Evolutionary conservation across 805 yeast species (phyloP).

Genomic region (Suhomyces xylopsoci): DNA sequence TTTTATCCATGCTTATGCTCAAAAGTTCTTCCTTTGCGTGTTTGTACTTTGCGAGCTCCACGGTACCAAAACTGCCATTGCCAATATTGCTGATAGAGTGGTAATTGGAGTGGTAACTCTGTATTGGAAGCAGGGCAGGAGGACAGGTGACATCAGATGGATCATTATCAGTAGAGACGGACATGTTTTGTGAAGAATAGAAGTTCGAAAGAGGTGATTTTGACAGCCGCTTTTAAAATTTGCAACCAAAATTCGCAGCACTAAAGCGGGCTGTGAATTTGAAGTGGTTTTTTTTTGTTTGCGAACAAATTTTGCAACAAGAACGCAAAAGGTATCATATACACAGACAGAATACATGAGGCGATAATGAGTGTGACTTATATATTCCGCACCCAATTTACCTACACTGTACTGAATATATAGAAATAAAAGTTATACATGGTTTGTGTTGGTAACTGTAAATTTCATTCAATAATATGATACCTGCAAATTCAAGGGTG

Average conservation of each 20-base stretch:
- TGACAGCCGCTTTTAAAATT: background rate
- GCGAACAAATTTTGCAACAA: background rate
- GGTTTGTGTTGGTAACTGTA: too few species aligned
- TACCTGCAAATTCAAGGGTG: too few species aligned
- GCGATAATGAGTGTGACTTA: background rate
- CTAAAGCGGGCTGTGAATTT: background rate
- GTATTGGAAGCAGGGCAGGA: slow-evolving; percentile 8
- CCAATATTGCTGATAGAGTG: slow-evolving; percentile 56
- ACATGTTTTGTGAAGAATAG: background rate
- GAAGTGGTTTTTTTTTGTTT: background rate
- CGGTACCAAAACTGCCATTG: slow-evolving; percentile 74
- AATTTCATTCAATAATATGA: too few species aligned
- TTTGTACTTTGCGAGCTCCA: slow-evolving; percentile 56
- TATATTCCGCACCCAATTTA: background rate
- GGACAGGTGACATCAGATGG: slow-evolving; percentile 4
- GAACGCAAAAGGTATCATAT: background rate
- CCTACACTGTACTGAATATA: background rate
- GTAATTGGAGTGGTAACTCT: slow-evolving; percentile 31
- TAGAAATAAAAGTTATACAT: too few species aligned
- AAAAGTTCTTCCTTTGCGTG: slow-evolving; percentile 17
- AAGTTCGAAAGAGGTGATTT: background rate
- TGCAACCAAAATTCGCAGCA: background rate
- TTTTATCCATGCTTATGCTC: slow-evolving; percentile 13
- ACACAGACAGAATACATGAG: background rate
- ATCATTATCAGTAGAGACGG: background rate